phyloP scores from a whole-genome alignment of 352 stramenopile genomes.

The Pythium brassicae region DNA sequence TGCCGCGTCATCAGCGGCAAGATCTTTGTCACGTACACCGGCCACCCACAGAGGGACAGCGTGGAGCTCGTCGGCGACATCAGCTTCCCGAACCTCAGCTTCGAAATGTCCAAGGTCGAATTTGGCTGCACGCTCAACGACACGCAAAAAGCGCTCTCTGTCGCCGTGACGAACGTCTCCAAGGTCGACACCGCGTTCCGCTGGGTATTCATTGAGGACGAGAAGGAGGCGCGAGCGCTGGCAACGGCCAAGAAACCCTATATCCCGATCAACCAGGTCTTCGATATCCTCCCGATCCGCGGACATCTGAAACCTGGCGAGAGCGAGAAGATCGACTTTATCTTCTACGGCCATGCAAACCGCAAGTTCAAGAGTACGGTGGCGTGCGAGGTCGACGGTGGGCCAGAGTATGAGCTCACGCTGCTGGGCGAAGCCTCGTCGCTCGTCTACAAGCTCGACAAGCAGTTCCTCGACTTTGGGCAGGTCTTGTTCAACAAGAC shows the following conservation, averaged over 20 bases:
- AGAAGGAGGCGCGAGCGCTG: conserved; percentile 51
- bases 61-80: conserved; percentile 90
- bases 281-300: conserved; percentile 94
- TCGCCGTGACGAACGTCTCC: conserved; percentile 89
- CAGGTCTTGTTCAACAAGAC: conserved; percentile 91
- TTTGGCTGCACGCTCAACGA: conserved; percentile 96
- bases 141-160: conserved; percentile 86
- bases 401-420: conserved; percentile 90
- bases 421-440: conserved; percentile 90
- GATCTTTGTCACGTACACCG: conserved; percentile 78
- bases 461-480: conserved; percentile 90
- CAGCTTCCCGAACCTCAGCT: conserved; percentile 93
- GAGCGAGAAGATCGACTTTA: conserved; percentile 90
- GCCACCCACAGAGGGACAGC: conserved; percentile 89
- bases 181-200: conserved; percentile 86
- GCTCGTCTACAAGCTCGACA: conserved; percentile 90
- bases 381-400: conserved; percentile 91
- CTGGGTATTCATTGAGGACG: conserved; percentile 95
- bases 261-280: conserved; percentile 92
- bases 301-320: conserved; percentile 83
- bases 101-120: conserved; percentile 88
- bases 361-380: conserved; percentile 86
- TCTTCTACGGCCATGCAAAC: conserved; percentile 93
- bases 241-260: conserved; percentile 77
- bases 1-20: conserved; percentile 86